A percentile compares a stretch with the other conserved stretches of the same genome.
phyloP scores from a whole-genome alignment of 225 moss, liverwort and hornwort genomes.

The Physcomitrium patens region DNA sequence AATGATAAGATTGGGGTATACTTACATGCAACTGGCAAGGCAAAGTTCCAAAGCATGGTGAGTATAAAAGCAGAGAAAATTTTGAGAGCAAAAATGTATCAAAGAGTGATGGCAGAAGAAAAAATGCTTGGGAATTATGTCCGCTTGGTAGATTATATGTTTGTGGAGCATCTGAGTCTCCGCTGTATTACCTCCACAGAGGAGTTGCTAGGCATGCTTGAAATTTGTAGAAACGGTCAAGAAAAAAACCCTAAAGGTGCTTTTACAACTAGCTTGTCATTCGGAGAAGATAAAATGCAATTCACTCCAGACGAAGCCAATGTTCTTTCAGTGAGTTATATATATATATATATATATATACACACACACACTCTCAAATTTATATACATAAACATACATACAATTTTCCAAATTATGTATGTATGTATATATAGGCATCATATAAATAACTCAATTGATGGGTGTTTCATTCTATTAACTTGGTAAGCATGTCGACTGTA shows the following conservation, averaged over 20 bases:
- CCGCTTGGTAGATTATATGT: conserved; percentile 84
- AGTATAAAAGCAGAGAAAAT: conserved; percentile 86
- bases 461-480: too few relatives aligned
- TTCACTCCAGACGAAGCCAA: conserved; percentile 73
- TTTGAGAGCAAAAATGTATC: conserved; percentile 80
- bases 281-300: conserved; percentile 53
- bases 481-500: too few relatives aligned
- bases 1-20: conserved; percentile 84
- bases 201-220: conserved; percentile 77
- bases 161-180: conserved; percentile 78
- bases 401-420: too few relatives aligned
- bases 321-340: conserved; percentile 38
- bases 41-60: conserved; percentile 87
- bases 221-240: conserved; percentile 53
- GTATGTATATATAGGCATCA: too few relatives aligned
- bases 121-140: conserved; percentile 87
- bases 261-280: conserved; percentile 71
- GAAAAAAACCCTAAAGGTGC: conserved; percentile 83
- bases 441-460: too few relatives aligned
- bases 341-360: background rate
- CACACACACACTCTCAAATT: background rate
- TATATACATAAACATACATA: too few relatives aligned
- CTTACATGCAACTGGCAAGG: conserved; percentile 72
- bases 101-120: conserved; percentile 86
- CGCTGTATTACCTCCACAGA: conserved; percentile 65